Conservation (phyloP, 805 yeast genomes). For the Starmerella khaoyaiensis region DNA sequence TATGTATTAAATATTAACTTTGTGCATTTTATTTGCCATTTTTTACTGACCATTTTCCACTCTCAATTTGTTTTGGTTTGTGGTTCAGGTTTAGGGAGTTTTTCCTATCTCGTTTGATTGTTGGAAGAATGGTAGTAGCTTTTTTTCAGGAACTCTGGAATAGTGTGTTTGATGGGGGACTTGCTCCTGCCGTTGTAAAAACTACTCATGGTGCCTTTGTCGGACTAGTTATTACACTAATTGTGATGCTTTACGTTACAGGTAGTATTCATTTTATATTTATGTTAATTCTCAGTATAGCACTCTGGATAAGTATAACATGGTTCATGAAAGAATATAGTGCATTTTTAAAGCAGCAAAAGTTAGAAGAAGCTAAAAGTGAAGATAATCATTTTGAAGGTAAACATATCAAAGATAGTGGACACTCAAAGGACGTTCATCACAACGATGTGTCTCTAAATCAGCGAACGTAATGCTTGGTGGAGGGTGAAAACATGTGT, state of each 20-base stretch:
- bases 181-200: slow-evolving; percentile 72
- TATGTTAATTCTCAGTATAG: slow-evolving; percentile 41
- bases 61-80: neutral
- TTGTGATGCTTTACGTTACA: slow-evolving; percentile 44
- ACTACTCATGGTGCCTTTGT: slow-evolving; percentile 82
- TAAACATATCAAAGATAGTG: neutral
- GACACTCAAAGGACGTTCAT: neutral
- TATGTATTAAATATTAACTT: no score
- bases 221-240: slow-evolving; percentile 45
- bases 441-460: neutral
- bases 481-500: neutral
- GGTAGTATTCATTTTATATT: slow-evolving; percentile 54
- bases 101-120: neutral
- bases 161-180: slow-evolving; percentile 83
- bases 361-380: neutral
- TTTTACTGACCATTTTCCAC: no score
- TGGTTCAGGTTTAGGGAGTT: neutral
- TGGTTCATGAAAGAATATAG: slow-evolving; percentile 68
- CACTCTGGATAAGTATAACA: slow-evolving; percentile 65
- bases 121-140: slow-evolving; percentile 1
- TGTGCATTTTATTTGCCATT: no score
- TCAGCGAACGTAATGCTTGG: slow-evolving; percentile 6
- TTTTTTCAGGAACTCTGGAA: slow-evolving; percentile 66
- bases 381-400: neutral
- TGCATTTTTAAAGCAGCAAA: neutral